A percentile compares a stretch with the other conserved stretches of the same genome.
phyloP scores from a whole-genome alignment of 75 land plant species.

The Picea glauca region DNA sequence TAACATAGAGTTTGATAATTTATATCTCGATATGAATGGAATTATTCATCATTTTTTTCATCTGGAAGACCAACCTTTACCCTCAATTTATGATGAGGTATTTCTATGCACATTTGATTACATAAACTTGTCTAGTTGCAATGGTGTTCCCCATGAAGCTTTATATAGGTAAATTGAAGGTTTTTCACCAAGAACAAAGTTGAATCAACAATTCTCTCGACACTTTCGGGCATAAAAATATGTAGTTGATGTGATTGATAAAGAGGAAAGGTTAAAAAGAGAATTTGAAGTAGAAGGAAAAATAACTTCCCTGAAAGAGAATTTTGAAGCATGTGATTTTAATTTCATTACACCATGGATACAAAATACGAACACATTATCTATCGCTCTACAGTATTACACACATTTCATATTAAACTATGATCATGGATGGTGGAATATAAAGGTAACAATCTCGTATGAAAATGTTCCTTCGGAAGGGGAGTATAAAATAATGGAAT shows the following conservation, averaged over 20 bases:
- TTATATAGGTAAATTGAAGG: slow-evolving; percentile 78
- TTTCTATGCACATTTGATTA: slow-evolving; percentile 81
- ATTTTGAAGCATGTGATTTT: slow-evolving; percentile 65
- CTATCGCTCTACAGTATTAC: slow-evolving; percentile 78
- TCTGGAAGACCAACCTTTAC: slow-evolving; percentile 48
- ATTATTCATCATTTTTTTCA: too few relatives aligned
- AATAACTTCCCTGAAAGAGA: slow-evolving; percentile 61
- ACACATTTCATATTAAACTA: slow-evolving; percentile 74
- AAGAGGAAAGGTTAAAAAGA: slow-evolving; percentile 63
- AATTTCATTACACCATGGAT: slow-evolving; percentile 95
- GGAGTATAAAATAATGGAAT: slow-evolving; percentile 89
- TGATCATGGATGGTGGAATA: slow-evolving; percentile 78
- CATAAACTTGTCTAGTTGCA: slow-evolving; percentile 69
- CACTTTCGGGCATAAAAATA: slow-evolving; percentile 70
- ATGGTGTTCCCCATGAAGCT: slow-evolving; percentile 78
- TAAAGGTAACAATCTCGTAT: slow-evolving; percentile 90
- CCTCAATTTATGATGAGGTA: slow-evolving; percentile 69
- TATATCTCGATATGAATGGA: too few relatives aligned
- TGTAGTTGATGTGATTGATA: slow-evolving; percentile 73
- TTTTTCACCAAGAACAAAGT: slow-evolving; percentile 76
- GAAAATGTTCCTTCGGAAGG: slow-evolving; percentile 96
- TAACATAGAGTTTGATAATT: too few relatives aligned
- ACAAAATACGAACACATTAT: slow-evolving; percentile 72
- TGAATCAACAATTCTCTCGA: slow-evolving; percentile 73
- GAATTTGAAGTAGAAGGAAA: slow-evolving; percentile 82